A percentile compares a stretch with the other conserved stretches of the same genome.
phyloP scores from a whole-genome alignment of 805 yeast genomes.

The Teunomyces kruisii region DNA sequence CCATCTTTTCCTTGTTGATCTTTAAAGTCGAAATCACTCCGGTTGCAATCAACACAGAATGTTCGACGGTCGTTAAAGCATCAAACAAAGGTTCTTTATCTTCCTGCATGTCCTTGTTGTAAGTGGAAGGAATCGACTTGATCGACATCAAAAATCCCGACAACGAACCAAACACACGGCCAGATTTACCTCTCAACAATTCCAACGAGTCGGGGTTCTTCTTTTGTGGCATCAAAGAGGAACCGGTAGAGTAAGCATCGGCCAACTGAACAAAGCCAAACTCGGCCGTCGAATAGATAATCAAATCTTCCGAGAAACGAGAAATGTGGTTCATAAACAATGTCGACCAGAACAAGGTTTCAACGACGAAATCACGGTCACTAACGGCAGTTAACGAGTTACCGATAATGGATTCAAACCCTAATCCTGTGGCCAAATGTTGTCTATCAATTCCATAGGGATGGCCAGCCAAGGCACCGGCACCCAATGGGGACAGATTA shows the following conservation, averaged over 20 bases:
- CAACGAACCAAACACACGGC: conserved; percentile 93
- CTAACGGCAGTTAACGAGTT: conserved; percentile 96
- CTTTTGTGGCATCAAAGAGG: conserved; percentile 98
- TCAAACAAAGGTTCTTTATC: conserved; percentile 99
- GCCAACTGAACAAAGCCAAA: conserved; percentile 92
- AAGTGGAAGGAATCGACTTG: conserved; percentile 96
- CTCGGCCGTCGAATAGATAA: conserved; percentile 95
- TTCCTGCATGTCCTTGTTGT: conserved; percentile 98
- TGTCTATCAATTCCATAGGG: conserved; percentile 99
- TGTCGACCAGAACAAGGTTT: conserved; percentile 92
- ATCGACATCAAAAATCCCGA: conserved; percentile 95
- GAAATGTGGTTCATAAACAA: conserved; percentile 95
- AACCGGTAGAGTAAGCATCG: conserved; percentile 98
- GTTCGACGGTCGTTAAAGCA: conserved; percentile 84
- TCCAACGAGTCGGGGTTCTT: conserved; percentile 97
- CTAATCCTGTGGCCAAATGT: conserved; percentile 74
- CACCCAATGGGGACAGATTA: conserved; percentile 89
- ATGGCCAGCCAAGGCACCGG: conserved; percentile 98
- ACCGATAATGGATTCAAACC: conserved; percentile 85
- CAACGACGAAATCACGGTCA: conserved; percentile 97
- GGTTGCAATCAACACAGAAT: conserved; percentile 90
- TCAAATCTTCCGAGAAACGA: conserved; percentile 90
- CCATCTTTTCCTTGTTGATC: conserved; percentile 76
- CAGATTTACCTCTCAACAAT: conserved; percentile 93
- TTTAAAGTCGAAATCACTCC: conserved; percentile 90